Base-by-base conservation (phyloP, 2,329 filamentous ascomycete species). In the Aspergillus neoniger region DNA sequence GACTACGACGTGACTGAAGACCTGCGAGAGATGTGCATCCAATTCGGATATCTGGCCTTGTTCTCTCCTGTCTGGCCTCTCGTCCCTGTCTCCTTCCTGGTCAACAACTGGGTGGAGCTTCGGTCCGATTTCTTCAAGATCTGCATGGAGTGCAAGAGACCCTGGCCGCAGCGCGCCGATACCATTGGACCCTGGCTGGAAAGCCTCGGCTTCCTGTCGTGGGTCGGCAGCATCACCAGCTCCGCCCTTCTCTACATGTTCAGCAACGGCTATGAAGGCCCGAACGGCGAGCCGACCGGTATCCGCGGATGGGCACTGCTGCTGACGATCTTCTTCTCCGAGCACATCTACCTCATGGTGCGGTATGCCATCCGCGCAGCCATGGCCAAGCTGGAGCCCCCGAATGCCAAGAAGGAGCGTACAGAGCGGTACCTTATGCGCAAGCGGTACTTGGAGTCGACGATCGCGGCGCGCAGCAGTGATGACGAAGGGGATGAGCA, bases 71-170 rank as follows among this genome's bases (percentile, higher is more conserved):
- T 96, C 57, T 99, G 95, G 95, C 95, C 95, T 0, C 81, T 98
- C 21, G 93, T 94, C 0, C 90, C 90, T 1, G 84, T 92, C 59
- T 95, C 91, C 1, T 99, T 98, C 80, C 81, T 98, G 23, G 82
- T 96, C 78, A 99, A 98, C 79, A 96, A 99, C 79, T 98, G 94
- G 92, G 80, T 99, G 59, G 95, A 99, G 74, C 86, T 98, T 48
- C 90, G 95, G 39, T 92, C 91, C 1, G 95, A 99, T 73, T 94
- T 95, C 3, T 85, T 97, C 79, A 99, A 99, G 77, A 98, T 99
- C 70, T 93, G 93, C 66, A 84, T 92, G 61, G 90, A 93, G 75
- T 94, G 91, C 83, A 90, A 93, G 69, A 87, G 95, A 4, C 95
- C 95, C 0, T 92, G 91, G 38, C 95, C 95, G 1, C 91, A 90